phyloP scores from a whole-genome alignment of 345 rosid species.

The Hibiscus syriacus region DNA sequence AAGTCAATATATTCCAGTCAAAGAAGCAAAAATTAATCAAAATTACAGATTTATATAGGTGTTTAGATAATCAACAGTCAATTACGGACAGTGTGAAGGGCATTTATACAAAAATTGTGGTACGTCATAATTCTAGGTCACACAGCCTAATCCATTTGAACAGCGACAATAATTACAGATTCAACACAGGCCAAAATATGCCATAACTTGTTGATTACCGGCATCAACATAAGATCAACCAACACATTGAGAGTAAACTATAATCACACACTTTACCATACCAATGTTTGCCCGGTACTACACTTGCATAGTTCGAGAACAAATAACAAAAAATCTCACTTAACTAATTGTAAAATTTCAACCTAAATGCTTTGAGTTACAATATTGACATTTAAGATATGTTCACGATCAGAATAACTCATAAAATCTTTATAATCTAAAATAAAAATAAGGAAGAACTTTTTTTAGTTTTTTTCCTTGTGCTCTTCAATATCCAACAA shows the following conservation, averaged over 20 bases:
- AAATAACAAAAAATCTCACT: not conserved
- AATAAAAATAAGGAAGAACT: too few relatives aligned
- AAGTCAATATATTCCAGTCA: not conserved
- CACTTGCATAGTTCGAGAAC: not conserved
- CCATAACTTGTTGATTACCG: not conserved
- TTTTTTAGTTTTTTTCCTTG: too few relatives aligned
- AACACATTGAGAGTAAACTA: not conserved
- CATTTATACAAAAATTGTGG: too few relatives aligned
- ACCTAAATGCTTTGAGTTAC: not conserved
- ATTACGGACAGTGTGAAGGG: too few relatives aligned
- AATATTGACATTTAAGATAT: not conserved
- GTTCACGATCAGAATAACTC: not conserved
- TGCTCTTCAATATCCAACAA: not conserved
- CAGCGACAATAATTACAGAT: too few relatives aligned
- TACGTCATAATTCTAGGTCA: not conserved
- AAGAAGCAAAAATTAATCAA: not conserved
- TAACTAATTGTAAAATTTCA: not conserved
- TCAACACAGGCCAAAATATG: not conserved
- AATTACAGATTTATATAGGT: too few relatives aligned
- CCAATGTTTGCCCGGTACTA: not conserved
- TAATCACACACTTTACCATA: not conserved
- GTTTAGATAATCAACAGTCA: not conserved
- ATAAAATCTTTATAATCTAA: not conserved
- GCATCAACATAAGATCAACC: not conserved
- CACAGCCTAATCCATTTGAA: not conserved